Evolutionary conservation across 768 basidiomycete species (phyloP).

Genomic region (Naganishia onofrii): DNA sequence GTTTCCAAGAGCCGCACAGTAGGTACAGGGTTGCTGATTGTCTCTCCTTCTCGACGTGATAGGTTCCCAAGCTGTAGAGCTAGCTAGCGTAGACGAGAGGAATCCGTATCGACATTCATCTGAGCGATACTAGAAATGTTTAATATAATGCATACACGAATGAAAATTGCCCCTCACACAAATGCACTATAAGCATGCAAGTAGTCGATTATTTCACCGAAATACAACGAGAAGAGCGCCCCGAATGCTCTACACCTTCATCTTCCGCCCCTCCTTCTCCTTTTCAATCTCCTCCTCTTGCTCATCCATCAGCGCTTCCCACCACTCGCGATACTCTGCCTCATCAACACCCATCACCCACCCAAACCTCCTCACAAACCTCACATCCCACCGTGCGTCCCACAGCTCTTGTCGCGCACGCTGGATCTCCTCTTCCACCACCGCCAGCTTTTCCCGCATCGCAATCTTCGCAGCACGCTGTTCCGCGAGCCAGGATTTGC

Average conservation of each 20-base stretch:
- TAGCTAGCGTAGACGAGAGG: not conserved
- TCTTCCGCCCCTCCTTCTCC: constrained; percentile 6
- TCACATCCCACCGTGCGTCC: constrained; percentile 8
- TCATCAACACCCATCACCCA: constrained; percentile 17
- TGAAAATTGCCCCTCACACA: too few relatives aligned
- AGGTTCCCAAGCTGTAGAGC: constrained; percentile 34
- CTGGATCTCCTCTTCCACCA: not conserved
- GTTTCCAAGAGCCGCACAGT: too few relatives aligned
- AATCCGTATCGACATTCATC: constrained; percentile 10
- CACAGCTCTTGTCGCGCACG: constrained; percentile 8
- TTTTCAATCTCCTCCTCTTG: not conserved
- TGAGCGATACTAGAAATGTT: constrained; percentile 17
- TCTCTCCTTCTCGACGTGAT: too few relatives aligned
- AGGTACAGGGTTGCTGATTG: too few relatives aligned
- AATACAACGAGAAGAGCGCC: not conserved
- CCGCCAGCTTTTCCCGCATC: constrained; percentile 3
- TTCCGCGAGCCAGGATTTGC: constrained; percentile 19
- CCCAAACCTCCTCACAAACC: constrained; percentile 8
- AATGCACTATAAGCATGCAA: too few relatives aligned
- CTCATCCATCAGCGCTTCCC: constrained; percentile 17
- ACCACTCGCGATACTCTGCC: constrained; percentile 21
- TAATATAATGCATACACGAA: not conserved
- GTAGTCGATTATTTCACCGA: too few relatives aligned
- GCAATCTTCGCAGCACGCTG: constrained; percentile 12
- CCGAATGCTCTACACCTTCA: not conserved